Percentiles rank a stretch among this genome's conserved stretches.
Conservation (phyloP, 2,329 filamentous ascomycete genomes). For the Cryphonectria naterciae region DNA sequence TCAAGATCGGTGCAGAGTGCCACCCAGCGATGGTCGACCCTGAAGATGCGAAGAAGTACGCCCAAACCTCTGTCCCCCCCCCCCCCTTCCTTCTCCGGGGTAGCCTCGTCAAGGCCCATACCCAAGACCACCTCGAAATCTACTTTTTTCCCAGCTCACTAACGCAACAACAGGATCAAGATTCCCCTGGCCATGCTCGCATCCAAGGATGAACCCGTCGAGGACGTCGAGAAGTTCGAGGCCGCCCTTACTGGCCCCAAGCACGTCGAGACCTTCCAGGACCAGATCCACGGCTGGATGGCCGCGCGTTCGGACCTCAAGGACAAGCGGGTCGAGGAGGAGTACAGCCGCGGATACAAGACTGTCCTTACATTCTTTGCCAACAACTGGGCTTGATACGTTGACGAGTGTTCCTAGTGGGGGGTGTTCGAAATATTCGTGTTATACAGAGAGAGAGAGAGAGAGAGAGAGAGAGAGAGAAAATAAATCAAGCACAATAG, state of each 20-base stretch:
- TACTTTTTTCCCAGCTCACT: neutral
- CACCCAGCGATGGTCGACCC: slow-evolving; percentile 70
- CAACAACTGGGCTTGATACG: slow-evolving; percentile 47
- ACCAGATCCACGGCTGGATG: slow-evolving; percentile 78
- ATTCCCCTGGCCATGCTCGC: slow-evolving; percentile 67
- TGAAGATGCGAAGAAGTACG: slow-evolving; percentile 55
- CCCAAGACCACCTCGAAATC: neutral
- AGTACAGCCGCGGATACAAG: slow-evolving; percentile 66
- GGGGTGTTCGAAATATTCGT: neutral
- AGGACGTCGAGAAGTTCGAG: slow-evolving; percentile 61
- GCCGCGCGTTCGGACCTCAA: slow-evolving; percentile 65
- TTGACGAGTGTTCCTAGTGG: neutral
- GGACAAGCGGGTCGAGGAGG: slow-evolving; percentile 60
- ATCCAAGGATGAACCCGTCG: slow-evolving; percentile 64
- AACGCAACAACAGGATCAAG: slow-evolving; percentile 46
- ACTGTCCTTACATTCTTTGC: slow-evolving; percentile 61
- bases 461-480: neutral
- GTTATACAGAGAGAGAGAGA: neutral
- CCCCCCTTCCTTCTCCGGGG: neutral
- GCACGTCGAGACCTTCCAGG: slow-evolving; percentile 67
- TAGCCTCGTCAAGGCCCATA: neutral
- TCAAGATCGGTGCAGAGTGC: slow-evolving; percentile 55
- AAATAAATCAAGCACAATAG: neutral
- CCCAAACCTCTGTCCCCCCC: too few species aligned
- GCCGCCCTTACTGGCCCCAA: slow-evolving; percentile 57